Conservation (phyloP, 176 grass and related monocot genomes). For the Triticum urartu region DNA sequence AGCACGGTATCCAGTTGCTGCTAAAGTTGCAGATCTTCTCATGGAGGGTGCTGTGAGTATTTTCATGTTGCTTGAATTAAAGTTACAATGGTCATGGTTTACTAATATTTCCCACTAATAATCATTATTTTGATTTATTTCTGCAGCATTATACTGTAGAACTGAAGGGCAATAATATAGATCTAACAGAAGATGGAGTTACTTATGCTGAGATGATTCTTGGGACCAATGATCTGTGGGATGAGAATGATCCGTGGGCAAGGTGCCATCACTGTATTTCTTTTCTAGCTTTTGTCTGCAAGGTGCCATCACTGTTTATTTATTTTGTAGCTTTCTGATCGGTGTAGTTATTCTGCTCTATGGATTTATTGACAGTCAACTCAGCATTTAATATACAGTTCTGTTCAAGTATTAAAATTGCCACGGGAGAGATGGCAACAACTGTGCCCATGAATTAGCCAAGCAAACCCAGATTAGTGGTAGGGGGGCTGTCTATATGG, state of each 20-base stretch:
- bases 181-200: constrained; percentile 94
- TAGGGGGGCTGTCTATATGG: too few relatives aligned
- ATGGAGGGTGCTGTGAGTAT: constrained; percentile 77
- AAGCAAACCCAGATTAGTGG: too few relatives aligned
- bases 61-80: constrained; percentile 23
- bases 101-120: constrained; percentile 20
- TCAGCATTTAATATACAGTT: background rate
- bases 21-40: constrained; percentile 87
- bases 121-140: constrained; percentile 28
- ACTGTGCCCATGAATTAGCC: too few relatives aligned
- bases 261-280: constrained; percentile 47
- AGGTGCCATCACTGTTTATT: constrained; percentile 45
- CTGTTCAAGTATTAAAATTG: background rate
- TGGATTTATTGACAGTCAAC: constrained; percentile 9
- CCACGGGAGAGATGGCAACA: too few relatives aligned
- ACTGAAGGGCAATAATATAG: constrained; percentile 83
- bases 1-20: constrained; percentile 77
- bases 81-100: background rate
- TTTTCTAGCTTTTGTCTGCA: constrained; percentile 30
- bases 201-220: constrained; percentile 83
- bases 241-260: constrained; percentile 96
- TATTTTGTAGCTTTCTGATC: constrained; percentile 22
- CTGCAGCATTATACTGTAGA: constrained; percentile 91
- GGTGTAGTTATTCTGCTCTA: constrained; percentile 16
- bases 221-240: constrained; percentile 83